phyloP scores from a whole-genome alignment of 2,329 filamentous ascomycete genomes.

The Byssothecium circinans region DNA sequence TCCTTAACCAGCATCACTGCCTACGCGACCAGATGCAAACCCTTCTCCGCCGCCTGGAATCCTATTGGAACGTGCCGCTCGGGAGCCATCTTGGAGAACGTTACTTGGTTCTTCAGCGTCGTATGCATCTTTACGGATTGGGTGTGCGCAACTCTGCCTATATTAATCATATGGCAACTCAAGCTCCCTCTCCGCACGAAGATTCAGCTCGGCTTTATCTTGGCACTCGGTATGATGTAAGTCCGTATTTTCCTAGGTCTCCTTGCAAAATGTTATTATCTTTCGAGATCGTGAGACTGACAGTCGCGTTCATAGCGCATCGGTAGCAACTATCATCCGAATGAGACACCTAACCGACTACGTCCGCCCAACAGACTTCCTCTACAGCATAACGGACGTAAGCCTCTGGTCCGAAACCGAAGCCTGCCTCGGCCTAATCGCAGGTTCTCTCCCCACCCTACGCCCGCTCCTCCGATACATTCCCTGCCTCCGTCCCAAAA shows the following conservation, averaged over 20 bases:
- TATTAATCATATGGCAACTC: slow-evolving; percentile 1
- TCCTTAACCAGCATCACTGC: not conserved
- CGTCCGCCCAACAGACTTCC: not conserved
- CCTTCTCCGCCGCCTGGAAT: slow-evolving; percentile 2
- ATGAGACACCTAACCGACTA: not conserved
- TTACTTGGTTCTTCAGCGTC: slow-evolving; percentile 2
- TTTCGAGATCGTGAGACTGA: not conserved
- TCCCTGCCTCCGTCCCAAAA: no score
- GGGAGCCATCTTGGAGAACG: not conserved
- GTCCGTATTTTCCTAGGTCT: not conserved
- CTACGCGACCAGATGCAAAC: slow-evolving; percentile 1
- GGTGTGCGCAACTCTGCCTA: slow-evolving; percentile 1
- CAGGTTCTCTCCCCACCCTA: slow-evolving; percentile 47
- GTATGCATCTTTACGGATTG: slow-evolving; percentile 2
- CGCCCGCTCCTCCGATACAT: slow-evolving; percentile 40
- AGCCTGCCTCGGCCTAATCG: slow-evolving; percentile 49
- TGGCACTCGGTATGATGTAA: slow-evolving; percentile 3
- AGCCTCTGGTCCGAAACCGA: slow-evolving; percentile 49
- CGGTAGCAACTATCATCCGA: not conserved
- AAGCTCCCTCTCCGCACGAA: not conserved
- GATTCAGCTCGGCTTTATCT: not conserved
- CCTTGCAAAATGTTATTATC: not conserved
- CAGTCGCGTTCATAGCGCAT: not conserved
- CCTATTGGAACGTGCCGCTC: not conserved
- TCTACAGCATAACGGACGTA: slow-evolving; percentile 29